Conservation (phyloP, 2,329 filamentous ascomycete species). For the Claviceps humidiphila region DNA sequence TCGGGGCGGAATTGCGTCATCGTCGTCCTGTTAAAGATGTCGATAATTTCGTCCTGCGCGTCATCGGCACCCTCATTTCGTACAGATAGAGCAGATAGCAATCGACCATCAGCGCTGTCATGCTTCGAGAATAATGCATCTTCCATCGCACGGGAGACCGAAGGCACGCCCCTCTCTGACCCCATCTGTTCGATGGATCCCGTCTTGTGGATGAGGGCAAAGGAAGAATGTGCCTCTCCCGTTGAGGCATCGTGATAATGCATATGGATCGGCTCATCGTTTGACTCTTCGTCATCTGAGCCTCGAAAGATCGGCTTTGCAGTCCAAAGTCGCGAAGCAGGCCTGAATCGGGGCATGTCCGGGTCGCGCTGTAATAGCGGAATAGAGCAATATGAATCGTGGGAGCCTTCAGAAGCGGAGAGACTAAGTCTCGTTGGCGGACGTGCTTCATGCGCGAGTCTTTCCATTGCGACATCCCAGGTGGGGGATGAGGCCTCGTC, state of each 20-base stretch:
- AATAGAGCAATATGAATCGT: conserved; percentile 63
- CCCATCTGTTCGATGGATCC: conserved; percentile 35
- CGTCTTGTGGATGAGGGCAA: conserved; percentile 41
- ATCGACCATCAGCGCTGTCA: conserved; percentile 23
- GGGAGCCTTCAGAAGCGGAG: conserved; percentile 47
- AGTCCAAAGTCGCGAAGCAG: conserved; percentile 27
- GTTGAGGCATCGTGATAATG: conserved; percentile 6
- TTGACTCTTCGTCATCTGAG: conserved; percentile 26
- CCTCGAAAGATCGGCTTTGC: conserved; percentile 40
- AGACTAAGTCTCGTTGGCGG: conserved; percentile 26
- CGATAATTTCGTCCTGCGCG: conserved; percentile 29
- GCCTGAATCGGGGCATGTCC: conserved; percentile 27
- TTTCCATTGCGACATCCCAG: conserved; percentile 6
- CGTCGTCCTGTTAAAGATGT: conserved; percentile 11
- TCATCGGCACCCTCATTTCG: neutral
- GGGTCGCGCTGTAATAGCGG: conserved; percentile 60
- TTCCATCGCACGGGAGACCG: conserved; percentile 10
- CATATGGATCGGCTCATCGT: conserved; percentile 11
- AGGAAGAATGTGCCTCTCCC: conserved; percentile 30
- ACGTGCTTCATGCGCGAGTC: conserved; percentile 11
- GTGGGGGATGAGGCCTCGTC: neutral
- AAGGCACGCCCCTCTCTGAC: conserved; percentile 20
- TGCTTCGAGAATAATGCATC: conserved; percentile 37
- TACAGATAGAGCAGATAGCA: neutral
- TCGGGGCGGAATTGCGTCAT: conserved; percentile 15